Evolutionary conservation across 1,139 yeast species (phyloP).

Genomic region (Saccharomyces hybrid): DNA sequence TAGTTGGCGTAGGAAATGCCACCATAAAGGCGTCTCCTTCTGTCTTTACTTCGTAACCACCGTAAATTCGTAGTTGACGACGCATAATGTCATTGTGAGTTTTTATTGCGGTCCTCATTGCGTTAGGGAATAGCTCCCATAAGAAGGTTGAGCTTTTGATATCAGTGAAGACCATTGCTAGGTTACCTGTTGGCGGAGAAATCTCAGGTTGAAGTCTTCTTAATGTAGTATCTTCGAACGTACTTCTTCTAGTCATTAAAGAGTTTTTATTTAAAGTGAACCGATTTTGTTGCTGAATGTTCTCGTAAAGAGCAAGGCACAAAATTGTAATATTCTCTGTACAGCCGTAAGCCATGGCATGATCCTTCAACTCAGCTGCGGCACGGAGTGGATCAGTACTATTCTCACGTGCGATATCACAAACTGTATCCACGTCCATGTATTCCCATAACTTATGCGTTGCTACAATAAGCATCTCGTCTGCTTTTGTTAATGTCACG

Average conservation of each 20-base stretch:
- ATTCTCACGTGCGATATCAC: slow-evolving; percentile 81
- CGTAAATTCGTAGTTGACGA: slow-evolving; percentile 81
- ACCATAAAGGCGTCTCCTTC: slow-evolving; percentile 99
- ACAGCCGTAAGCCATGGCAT: slow-evolving; percentile 90
- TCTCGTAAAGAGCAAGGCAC: slow-evolving; percentile 58
- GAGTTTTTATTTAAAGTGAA: slow-evolving; percentile 33
- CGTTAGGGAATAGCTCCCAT: slow-evolving; percentile 91
- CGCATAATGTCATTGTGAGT: slow-evolving; percentile 93
- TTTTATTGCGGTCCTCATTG: slow-evolving; percentile 95
- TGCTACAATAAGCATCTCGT: slow-evolving; percentile 80
- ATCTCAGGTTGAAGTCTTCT: slow-evolving; percentile 88
- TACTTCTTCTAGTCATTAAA: slow-evolving; percentile 38
- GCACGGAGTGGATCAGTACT: slow-evolving; percentile 83
- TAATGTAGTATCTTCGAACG: slow-evolving; percentile 68
- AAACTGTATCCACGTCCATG: slow-evolving; percentile 77
- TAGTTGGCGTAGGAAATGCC: slow-evolving; percentile 85
- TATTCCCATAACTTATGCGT: slow-evolving; percentile 81
- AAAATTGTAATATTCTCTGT: slow-evolving; percentile 76
- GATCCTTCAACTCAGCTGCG: slow-evolving; percentile 88
- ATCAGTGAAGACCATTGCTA: slow-evolving; percentile 96
- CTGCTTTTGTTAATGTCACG: slow-evolving; percentile 55
- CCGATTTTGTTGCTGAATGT: slow-evolving; percentile 40
- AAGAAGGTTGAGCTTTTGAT: slow-evolving; percentile 86
- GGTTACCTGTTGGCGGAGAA: slow-evolving; percentile 88
- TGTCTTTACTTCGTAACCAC: slow-evolving; percentile 96